A percentile compares a stretch with the other conserved stretches of the same genome.
phyloP scores from a whole-genome alignment of 768 basidiomycete genomes.

The Pholiota molesta region DNA sequence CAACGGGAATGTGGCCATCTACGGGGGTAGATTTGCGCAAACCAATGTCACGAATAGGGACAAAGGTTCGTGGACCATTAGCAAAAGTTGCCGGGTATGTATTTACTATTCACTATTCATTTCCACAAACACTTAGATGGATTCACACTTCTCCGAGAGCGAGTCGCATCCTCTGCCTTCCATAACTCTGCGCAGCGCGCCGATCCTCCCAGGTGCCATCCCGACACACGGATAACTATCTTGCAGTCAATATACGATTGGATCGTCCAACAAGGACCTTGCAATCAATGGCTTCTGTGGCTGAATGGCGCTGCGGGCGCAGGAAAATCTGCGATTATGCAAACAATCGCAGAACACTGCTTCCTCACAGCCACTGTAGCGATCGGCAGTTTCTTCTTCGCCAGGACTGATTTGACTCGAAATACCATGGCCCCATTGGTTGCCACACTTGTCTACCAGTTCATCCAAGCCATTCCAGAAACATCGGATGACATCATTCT shows the following conservation, averaged over 20 bases:
- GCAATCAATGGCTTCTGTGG: slow-evolving; percentile 9
- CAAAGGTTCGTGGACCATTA: no score
- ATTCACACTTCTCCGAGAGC: slow-evolving; percentile 9
- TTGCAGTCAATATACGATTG: slow-evolving; percentile 20
- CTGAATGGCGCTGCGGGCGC: slow-evolving; percentile 16
- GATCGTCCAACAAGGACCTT: slow-evolving; percentile 3
- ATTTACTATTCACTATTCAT: no score
- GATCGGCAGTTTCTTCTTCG: slow-evolving; percentile 19
- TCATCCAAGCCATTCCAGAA: slow-evolving; percentile 8
- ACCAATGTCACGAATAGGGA: no score
- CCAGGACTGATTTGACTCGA: neutral
- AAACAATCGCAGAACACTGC: slow-evolving; percentile 17
- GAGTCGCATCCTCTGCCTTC: slow-evolving; percentile 12
- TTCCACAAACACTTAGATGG: slow-evolving; percentile 7
- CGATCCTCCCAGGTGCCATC: slow-evolving; percentile 18
- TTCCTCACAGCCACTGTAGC: slow-evolving; percentile 6
- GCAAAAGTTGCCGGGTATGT: no score
- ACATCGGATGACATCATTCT: slow-evolving; percentile 3
- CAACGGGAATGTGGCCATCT: no score
- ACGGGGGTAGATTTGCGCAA: no score
- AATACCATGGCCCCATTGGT: neutral
- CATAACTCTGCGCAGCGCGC: slow-evolving; percentile 19
- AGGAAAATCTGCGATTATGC: slow-evolving; percentile 19
- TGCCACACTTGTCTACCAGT: slow-evolving; percentile 15
- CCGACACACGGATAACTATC: slow-evolving; percentile 16